Evolutionary conservation across 2,329 filamentous ascomycete genomes (phyloP).

Genomic region (Fusarium marasasianum): DNA sequence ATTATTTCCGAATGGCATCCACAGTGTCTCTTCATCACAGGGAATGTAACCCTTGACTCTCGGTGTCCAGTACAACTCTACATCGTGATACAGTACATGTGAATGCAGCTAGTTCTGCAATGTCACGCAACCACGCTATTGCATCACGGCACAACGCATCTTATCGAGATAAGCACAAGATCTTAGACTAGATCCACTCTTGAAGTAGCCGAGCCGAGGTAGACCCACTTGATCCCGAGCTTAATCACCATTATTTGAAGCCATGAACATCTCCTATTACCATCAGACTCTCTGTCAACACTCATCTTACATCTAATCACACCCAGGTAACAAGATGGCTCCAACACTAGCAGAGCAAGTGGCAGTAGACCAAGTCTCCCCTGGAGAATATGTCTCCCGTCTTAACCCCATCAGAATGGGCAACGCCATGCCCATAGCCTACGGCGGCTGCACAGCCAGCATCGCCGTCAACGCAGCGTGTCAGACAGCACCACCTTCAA

Average conservation of each 20-base stretch:
- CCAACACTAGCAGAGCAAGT: slow-evolving; percentile 32
- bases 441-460: slow-evolving; percentile 56
- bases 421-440: slow-evolving; percentile 50
- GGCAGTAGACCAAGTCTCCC: slow-evolving; percentile 31
- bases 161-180: background rate
- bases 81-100: background rate
- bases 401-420: slow-evolving; percentile 45
- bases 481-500: slow-evolving; percentile 47
- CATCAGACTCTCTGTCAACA: too few species aligned
- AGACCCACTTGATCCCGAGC: slow-evolving; percentile 2
- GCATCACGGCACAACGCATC: background rate
- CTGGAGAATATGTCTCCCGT: slow-evolving; percentile 41
- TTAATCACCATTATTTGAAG: background rate
- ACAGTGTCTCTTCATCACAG: too few species aligned
- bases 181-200: background rate
- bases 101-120: background rate
- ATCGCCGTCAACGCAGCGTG: slow-evolving; percentile 54
- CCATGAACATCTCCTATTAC: background rate
- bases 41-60: background rate
- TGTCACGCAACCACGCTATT: background rate
- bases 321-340: background rate
- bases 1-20: too few species aligned
- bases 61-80: too few species aligned
- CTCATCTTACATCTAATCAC: background rate
- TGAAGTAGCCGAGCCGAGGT: slow-evolving; percentile 3